Percentiles rank a stretch among this genome's conserved stretches.
phyloP scores from a whole-genome alignment of 495 filamentous ascomycete genomes.

The Schizothecium vesticola region DNA sequence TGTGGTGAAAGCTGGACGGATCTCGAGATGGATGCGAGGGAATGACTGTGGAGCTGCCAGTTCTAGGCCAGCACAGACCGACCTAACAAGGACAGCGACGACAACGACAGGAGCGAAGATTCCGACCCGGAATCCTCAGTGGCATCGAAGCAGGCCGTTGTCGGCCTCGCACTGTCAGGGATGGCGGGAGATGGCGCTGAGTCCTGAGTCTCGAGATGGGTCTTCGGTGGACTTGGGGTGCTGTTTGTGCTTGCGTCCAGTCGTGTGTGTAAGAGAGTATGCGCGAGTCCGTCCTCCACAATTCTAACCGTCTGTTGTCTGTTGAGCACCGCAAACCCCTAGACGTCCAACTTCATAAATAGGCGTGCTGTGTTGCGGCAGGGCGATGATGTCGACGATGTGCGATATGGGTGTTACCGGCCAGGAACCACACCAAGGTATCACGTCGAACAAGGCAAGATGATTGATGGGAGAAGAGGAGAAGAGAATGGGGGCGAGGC shows the following conservation, averaged over 20 bases:
- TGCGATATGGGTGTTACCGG: conserved; percentile 5
- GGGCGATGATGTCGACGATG: background rate
- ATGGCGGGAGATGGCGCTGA: background rate
- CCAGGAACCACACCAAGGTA: conserved; percentile 5
- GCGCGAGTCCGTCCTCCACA: background rate
- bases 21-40: background rate
- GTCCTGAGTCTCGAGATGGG: background rate
- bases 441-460: conserved; percentile 7
- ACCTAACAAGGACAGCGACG: background rate
- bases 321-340: background rate
- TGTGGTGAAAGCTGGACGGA: too few relatives aligned
- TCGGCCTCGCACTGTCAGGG: background rate
- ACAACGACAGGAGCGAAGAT: conserved; percentile 1
- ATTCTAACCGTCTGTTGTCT: background rate
- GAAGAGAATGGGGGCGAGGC: background rate
- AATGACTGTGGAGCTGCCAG: background rate
- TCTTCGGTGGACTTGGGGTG: background rate
- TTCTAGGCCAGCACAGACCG: background rate
- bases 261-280: background rate
- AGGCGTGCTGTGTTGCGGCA: background rate
- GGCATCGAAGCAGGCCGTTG: conserved; percentile 7
- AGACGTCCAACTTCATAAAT: background rate
- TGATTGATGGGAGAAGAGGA: background rate
- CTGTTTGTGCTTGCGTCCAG: background rate
- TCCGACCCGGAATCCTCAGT: background rate